Conservation (phyloP, 441 rosid species). For the Flueggea neowawraea region DNA sequence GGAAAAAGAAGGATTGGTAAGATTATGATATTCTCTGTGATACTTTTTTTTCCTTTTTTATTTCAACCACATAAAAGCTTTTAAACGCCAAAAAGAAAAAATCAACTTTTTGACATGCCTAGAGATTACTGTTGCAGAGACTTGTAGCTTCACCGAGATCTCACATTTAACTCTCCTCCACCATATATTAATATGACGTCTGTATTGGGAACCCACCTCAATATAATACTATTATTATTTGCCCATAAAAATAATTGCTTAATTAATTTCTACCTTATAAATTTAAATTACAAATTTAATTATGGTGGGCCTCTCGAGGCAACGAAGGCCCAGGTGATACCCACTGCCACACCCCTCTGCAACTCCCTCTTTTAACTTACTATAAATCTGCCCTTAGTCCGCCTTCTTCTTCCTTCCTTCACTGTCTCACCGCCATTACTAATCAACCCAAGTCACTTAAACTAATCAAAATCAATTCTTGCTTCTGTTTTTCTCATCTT, state of each 20-base stretch:
- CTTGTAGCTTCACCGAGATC: constrained; percentile 30
- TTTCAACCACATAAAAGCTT: too few relatives aligned
- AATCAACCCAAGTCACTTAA: neutral
- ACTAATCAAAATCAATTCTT: constrained; percentile 3
- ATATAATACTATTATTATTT: neutral
- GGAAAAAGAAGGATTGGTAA: too few relatives aligned
- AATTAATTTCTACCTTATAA: too few relatives aligned
- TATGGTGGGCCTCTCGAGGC: constrained; percentile 50
- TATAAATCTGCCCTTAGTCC: constrained; percentile 46
- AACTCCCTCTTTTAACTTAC: constrained; percentile 9
- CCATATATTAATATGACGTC: constrained; percentile 39
- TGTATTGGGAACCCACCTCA: constrained; percentile 32
- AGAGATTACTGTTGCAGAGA: constrained; percentile 20
- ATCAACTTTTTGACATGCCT: neutral
- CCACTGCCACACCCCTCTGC: constrained; percentile 58
- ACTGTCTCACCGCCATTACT: constrained; percentile 12
- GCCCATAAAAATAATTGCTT: neutral
- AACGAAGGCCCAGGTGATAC: constrained; percentile 53
- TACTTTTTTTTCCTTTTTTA: too few relatives aligned
- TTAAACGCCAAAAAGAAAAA: too few relatives aligned
- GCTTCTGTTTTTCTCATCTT: neutral
- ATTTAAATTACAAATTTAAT: neutral
- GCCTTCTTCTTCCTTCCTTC: constrained; percentile 6
- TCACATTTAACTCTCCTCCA: constrained; percentile 14
- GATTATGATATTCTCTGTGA: too few relatives aligned